These are phyloP conservation scores for Diaporthe vaccinii DNA, from an alignment of 2,329 filamentous ascomycete genomes.

Conservation along the genomic window DNA sequence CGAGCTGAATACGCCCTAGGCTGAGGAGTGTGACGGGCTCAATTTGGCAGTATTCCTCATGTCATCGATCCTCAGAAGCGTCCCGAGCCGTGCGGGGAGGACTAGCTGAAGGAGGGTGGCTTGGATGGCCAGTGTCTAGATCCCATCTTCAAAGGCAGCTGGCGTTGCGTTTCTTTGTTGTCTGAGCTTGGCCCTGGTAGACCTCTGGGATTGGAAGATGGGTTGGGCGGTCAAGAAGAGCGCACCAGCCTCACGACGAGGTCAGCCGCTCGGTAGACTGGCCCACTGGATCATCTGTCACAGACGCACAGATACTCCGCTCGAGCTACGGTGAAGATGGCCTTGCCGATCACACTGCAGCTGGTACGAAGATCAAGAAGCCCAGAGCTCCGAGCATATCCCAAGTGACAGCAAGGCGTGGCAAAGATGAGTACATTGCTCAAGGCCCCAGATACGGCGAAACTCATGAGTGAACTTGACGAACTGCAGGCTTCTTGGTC, in stretches of 20 bases:
- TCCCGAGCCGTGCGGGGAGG: background rate
- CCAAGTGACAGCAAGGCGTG: accelerated
- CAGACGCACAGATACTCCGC: background rate
- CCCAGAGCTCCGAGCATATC: too few species aligned
- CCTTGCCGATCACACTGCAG: background rate
- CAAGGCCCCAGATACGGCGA: too few species aligned
- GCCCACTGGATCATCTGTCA: too few species aligned
- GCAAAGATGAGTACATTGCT: too few species aligned
- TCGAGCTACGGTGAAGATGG: background rate
- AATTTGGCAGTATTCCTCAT: background rate
- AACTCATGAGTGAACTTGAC: too few species aligned
- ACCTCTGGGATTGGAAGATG: background rate
- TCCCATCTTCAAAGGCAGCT: background rate
- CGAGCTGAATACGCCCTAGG: background rate
- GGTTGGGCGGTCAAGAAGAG: background rate
- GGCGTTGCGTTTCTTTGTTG: background rate
- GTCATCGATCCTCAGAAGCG: background rate
- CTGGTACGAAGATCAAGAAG: too few species aligned
- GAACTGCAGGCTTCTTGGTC: too few species aligned
- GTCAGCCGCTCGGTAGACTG: too few species aligned
- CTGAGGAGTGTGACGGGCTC: background rate
- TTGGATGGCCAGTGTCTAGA: background rate
- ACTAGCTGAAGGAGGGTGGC: background rate
- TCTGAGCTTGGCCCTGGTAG: background rate
- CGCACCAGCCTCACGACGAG: too few species aligned